These are phyloP conservation scores for Penicillium odoratum DNA, from an alignment of 495 filamentous ascomycete species.

Conservation along the genomic window DNA sequence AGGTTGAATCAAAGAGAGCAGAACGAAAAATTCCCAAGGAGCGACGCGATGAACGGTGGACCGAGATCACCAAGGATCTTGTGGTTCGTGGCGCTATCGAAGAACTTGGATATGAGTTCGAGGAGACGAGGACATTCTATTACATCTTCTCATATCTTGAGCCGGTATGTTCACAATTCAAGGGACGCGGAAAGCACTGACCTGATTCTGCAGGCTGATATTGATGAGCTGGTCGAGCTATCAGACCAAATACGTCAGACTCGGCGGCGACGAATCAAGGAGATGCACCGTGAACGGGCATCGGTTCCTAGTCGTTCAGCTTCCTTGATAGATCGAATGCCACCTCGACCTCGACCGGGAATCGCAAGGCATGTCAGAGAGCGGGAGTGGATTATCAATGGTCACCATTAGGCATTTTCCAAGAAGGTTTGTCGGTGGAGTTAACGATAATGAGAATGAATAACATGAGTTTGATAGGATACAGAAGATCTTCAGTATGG, in stretches of 20 bases:
- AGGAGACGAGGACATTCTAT: constrained; percentile 86
- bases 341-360: constrained; percentile 16
- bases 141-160: constrained; percentile 90
- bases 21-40: constrained; percentile 44
- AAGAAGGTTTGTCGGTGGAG: background rate
- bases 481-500: background rate
- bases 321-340: constrained; percentile 14
- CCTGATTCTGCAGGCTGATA: constrained; percentile 66
- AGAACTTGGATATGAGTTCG: constrained; percentile 79
- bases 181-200: background rate
- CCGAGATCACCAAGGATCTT: constrained; percentile 93
- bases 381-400: constrained; percentile 25
- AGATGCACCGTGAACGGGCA: constrained; percentile 79
- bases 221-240: constrained; percentile 73
- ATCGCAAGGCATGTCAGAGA: constrained; percentile 20
- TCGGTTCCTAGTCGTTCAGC: constrained; percentile 24
- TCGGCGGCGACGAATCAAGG: constrained; percentile 72
- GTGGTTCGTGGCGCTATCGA: constrained; percentile 88
- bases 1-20: constrained; percentile 32
- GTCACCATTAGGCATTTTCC: background rate
- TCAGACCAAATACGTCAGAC: constrained; percentile 79
- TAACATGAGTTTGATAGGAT: background rate
- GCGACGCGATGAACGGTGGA: constrained; percentile 76
- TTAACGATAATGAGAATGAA: background rate
- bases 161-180: constrained; percentile 54